These are phyloP conservation scores for Fonsecaea nubica DNA, from an alignment of 2,329 filamentous ascomycete genomes.

Conservation along the genomic window DNA sequence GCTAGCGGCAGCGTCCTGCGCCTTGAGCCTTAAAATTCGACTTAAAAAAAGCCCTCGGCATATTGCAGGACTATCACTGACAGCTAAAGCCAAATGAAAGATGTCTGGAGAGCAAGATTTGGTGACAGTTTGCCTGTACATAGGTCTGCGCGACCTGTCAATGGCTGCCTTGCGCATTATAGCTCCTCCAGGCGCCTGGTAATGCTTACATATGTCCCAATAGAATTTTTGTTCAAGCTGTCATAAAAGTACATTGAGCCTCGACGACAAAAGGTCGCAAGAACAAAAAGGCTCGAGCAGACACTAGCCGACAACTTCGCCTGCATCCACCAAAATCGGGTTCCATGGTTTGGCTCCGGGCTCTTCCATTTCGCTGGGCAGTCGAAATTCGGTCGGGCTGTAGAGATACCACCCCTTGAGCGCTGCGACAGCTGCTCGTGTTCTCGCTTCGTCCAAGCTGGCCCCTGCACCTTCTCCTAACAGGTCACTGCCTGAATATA, in stretches of 20 bases:
- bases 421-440: slow-evolving; percentile 80
- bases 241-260: slow-evolving; percentile 25
- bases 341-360: slow-evolving; percentile 68
- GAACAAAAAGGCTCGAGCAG: slow-evolving; percentile 20
- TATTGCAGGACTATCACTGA: not conserved
- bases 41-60: not conserved
- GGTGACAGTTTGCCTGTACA: slow-evolving; percentile 14
- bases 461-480: slow-evolving; percentile 86
- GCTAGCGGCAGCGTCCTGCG: not conserved
- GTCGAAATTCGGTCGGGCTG: slow-evolving; percentile 71
- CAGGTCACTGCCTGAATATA: slow-evolving; percentile 90
- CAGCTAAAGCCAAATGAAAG: not conserved
- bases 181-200: slow-evolving; percentile 15
- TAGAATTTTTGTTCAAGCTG: slow-evolving; percentile 20
- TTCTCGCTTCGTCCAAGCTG: slow-evolving; percentile 77
- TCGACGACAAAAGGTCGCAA: slow-evolving; percentile 7
- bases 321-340: slow-evolving; percentile 72
- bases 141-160: not conserved
- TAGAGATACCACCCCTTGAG: slow-evolving; percentile 97
- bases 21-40: not conserved
- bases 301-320: slow-evolving; percentile 64
- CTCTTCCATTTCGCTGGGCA: slow-evolving; percentile 73
- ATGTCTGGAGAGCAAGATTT: not conserved
- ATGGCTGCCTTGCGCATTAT: slow-evolving; percentile 3
- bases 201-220: slow-evolving; percentile 21